Evolutionary conservation across 768 basidiomycete genomes (phyloP), one percentile per base, ranked within the genome.

Genomic region (Trametes coccinea): DNA sequence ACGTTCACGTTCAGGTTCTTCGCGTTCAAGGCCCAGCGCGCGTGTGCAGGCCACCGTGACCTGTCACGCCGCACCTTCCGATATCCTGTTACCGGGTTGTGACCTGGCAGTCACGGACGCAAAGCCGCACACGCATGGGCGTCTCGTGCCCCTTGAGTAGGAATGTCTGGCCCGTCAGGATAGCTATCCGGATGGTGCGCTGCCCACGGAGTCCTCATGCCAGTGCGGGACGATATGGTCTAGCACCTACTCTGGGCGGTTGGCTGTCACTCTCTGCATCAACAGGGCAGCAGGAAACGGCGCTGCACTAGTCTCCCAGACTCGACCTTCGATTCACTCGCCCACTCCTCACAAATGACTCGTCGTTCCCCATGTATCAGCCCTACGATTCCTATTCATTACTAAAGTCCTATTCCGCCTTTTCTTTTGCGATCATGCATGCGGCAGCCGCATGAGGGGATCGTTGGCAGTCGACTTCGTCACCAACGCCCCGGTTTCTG

Each of bases 401-500:
- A 59, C 50, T 13, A 45, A 22, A 47, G 41, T 31, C 50, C 31
- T 46, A 37, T 51, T 51, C 30, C 29, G 59, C 59, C 44, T 33
- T 52, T 29, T 39, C 31, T 37, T 45, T 51, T 31, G 54, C 44
- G 43, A 50, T 43, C 43, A 47, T 40, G 54, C 60, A 56, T 61
- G 47, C 55, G 61, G 55, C 29, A 49, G 34, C 55, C 55, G 49
- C 55, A 44, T 51, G 55, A 56, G 49, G 55, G 43, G 50, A 52
- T 40, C 37, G 34, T 31, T 57, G 33, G 56, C 48, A 46, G 37
- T 16, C 59, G 41, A 54, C 40, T 47, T 29, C 46, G 55, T 62
- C 61, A 52, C 61, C 49, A 33, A 54, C 53, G 60, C 53, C 31
- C 49, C 40, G 40, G 49, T 53, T 52, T 47, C 53, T 55, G 50